Evolutionary conservation across 106 monocot genomes (phyloP).

Genomic region (Dendrobium nobile): DNA sequence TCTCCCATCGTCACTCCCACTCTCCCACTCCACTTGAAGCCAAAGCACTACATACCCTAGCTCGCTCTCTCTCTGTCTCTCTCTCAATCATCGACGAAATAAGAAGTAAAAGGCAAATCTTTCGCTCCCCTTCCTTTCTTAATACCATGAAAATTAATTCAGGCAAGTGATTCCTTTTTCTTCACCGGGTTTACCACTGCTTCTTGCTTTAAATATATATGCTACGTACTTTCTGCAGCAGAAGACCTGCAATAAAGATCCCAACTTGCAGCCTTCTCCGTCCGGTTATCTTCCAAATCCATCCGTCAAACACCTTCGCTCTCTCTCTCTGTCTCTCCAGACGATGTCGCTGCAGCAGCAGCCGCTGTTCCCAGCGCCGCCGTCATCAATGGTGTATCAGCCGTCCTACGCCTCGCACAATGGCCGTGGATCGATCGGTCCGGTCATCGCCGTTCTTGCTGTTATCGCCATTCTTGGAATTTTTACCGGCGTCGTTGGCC

Average conservation of each 20-base stretch:
- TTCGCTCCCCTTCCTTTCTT: no score
- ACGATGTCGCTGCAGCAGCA: neutral
- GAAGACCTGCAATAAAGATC: no score
- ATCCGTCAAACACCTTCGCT: neutral
- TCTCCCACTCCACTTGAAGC: neutral
- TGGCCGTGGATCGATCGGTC: constrained; percentile 34
- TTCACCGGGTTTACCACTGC: no score
- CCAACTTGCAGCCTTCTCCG: no score
- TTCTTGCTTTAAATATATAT: no score
- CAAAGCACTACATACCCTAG: neutral
- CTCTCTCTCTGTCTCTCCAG: neutral
- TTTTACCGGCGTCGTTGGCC: constrained; percentile 41
- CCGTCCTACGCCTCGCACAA: neutral
- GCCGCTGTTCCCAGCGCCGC: neutral
- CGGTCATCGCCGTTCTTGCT: constrained; percentile 38
- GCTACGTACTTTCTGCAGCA: no score
- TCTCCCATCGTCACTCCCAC: neutral
- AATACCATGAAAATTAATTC: no score
- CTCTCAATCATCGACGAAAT: neutral
- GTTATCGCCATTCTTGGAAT: constrained; percentile 38
- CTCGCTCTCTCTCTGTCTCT: neutral
- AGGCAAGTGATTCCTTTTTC: no score
- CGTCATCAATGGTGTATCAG: neutral
- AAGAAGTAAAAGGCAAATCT: no score
- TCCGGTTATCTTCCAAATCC: neutral